Evolutionary conservation across 306 rosid genomes (phyloP), one percentile per base, ranked within the genome.

Genomic region (Cicer arietinum): DNA sequence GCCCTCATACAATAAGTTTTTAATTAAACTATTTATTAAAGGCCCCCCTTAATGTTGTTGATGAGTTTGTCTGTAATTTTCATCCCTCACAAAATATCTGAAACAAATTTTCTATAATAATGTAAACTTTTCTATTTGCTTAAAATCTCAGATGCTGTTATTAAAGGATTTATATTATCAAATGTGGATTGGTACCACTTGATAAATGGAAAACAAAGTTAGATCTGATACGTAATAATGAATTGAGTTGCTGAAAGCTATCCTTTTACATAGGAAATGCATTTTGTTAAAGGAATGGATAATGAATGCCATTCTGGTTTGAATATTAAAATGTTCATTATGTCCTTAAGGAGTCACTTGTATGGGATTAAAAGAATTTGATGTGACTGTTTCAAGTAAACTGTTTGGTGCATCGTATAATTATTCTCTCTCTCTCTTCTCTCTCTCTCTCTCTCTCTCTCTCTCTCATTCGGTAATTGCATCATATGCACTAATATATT

Each of bases 401-500:
- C 48, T 58, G 52, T 67, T 67, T 54, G 48, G 64, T 56, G 10
- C 16, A 45, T 51, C 9, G 3, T 22, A 39, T 48, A 47, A 25
- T 47, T 42, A n/a, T 56, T 16, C 10, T 54, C 12, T 56, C 39
- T 52, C 58, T 6, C 22, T 14, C 57, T 51, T 7, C n/a, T 46
- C n/a, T 9, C 37, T 52, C 58, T 7, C 22, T 14, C 58, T 51
- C 20, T 14, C 14, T 47, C 14, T 10, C 37, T 7, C 45, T 53
- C 69, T 46, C 72, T 71, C 11, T 20, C 17, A 50, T 67, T 22
- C 3, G 0, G 9, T 68, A 13, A 47, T 39, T 81, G 54, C 52
- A 59, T 66, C 45, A 35, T 75, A 67, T 76, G 79, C 77, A 52
- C 92, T 87, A 92, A 90, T 78, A 85, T 77, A 48, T 75, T 90